Base-by-base conservation (phyloP, 2,329 filamentous ascomycete species). In the Coniochaeta prunicola region DNA sequence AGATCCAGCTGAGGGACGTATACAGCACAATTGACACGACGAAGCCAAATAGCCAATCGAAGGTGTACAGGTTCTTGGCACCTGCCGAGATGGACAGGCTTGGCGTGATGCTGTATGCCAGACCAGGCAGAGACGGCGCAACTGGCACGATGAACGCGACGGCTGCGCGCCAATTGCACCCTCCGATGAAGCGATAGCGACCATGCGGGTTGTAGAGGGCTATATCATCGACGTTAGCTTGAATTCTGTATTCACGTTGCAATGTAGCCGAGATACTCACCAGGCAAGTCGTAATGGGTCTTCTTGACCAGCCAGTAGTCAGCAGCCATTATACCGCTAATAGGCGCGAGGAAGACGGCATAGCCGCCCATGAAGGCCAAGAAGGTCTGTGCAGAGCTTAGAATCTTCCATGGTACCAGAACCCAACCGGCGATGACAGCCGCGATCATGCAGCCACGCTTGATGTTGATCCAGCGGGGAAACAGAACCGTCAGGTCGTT, bases 301-400 rank as follows among this genome's bases (percentile, higher is more conserved):
- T 82, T 86, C 59, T 92, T 88, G 6, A 96, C 90, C 58, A 89
- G 62, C 73, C 96, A 97, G 77, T 97, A 97, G 73, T 97, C 92
- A 65, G 81, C 83, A 61, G 92, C 79, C 76, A 96, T 94, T 63
- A 96, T 91, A 17, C 92, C 92, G 0, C 91, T 91, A 62, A 97
- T 96, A 50, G 89, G 91, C 60, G 89, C 92, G n/a, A 97, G 81
- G 75, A 97, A 97, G 59, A 97, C 91, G 3, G 89, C 92, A 77
- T 96, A 96, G 1, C 92, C 89, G 1, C 90, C 94, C 1, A 97
- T 84, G 70, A 96, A 96, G 3, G 90, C 94, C 0, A 90, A 94
- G 77, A 96, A 96, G 73, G 88, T 86, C 77, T 93, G 96, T 48
- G 84, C 84, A 48, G 79, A 78, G 1, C 82, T 85, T 8, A 96